phyloP scores from a whole-genome alignment of 495 filamentous ascomycete species.

The Tirmania nivea region DNA sequence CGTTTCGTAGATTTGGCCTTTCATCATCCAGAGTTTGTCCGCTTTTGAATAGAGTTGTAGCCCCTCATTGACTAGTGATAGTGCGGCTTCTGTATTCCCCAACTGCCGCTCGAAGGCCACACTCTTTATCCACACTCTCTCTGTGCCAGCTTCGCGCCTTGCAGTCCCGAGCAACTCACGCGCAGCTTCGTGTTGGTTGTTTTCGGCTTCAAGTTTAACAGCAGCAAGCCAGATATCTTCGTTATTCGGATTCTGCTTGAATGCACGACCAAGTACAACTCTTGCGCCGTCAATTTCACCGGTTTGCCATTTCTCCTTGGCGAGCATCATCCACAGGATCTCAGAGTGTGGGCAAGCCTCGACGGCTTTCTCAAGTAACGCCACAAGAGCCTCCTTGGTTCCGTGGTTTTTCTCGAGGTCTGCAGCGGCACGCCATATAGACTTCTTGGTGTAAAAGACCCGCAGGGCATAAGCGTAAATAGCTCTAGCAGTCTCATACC shows the following conservation, averaged over 20 bases:
- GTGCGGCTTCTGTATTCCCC: slow-evolving; percentile 51
- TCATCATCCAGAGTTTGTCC: slow-evolving; percentile 93
- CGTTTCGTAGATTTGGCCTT: slow-evolving; percentile 86
- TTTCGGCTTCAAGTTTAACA: slow-evolving; percentile 85
- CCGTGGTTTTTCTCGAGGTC: slow-evolving; percentile 85
- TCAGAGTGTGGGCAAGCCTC: slow-evolving; percentile 79
- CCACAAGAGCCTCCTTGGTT: slow-evolving; percentile 58
- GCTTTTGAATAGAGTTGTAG: slow-evolving; percentile 69
- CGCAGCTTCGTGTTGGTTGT: slow-evolving; percentile 55
- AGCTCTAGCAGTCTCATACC: slow-evolving; percentile 72
- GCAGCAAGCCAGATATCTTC: slow-evolving; percentile 94
- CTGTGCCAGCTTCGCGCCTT: slow-evolving; percentile 67
- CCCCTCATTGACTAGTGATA: slow-evolving; percentile 71
- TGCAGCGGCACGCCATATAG: slow-evolving; percentile 68
- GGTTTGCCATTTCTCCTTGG: slow-evolving; percentile 76
- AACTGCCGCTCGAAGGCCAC: slow-evolving; percentile 77
- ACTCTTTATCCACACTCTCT: slow-evolving; percentile 89
- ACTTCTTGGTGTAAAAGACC: slow-evolving; percentile 63
- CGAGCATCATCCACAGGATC: slow-evolving; percentile 87
- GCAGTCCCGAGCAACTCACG: slow-evolving; percentile 59
- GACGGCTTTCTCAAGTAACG: slow-evolving; percentile 75
- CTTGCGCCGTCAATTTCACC: slow-evolving; percentile 71
- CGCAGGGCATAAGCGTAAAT: slow-evolving; percentile 82
- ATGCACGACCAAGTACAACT: slow-evolving; percentile 59
- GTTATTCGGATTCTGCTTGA: slow-evolving; percentile 81